phyloP scores from a whole-genome alignment of 2,329 filamentous ascomycete species.

The Curvularia spicifera region DNA sequence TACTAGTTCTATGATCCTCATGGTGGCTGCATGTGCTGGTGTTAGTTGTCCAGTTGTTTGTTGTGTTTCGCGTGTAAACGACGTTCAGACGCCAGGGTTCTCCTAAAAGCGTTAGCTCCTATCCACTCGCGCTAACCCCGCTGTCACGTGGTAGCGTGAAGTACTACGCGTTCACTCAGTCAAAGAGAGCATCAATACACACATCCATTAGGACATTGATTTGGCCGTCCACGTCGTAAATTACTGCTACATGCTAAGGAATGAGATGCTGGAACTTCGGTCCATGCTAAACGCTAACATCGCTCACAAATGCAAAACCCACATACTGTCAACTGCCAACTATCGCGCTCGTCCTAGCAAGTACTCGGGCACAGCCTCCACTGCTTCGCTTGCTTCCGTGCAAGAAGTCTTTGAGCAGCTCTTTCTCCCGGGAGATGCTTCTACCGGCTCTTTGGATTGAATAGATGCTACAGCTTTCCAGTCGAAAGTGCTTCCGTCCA shows the following conservation, averaged over 20 bases:
- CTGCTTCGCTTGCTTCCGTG: constrained; percentile 20
- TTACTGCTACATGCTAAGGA: constrained; percentile 11
- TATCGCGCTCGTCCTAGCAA: constrained; percentile 19
- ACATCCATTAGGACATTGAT: neutral
- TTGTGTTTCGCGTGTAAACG: constrained; percentile 35
- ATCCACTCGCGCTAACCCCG: constrained; percentile 17
- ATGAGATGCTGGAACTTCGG: constrained; percentile 4
- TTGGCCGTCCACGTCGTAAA: constrained; percentile 12
- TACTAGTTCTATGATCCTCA: constrained; percentile 51
- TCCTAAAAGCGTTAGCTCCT: constrained; percentile 9
- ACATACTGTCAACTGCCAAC: constrained; percentile 8
- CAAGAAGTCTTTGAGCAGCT: constrained; percentile 18
- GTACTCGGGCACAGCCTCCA: constrained; percentile 27
- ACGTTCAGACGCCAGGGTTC: constrained; percentile 15
- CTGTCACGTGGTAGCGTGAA: constrained; percentile 24
- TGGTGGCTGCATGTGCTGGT: constrained; percentile 46
- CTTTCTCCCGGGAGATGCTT: constrained; percentile 4
- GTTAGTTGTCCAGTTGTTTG: constrained; percentile 37
- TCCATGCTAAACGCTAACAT: constrained; percentile 13
- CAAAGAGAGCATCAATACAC: neutral
- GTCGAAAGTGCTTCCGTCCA: constrained; percentile 13
- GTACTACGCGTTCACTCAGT: constrained; percentile 1
- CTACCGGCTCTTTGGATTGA: constrained; percentile 14
- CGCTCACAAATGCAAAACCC: constrained; percentile 11
- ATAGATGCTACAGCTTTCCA: constrained; percentile 12